Evolutionary conservation across 306 rosid genomes (phyloP).

Genomic region (Benincasa hispida): DNA sequence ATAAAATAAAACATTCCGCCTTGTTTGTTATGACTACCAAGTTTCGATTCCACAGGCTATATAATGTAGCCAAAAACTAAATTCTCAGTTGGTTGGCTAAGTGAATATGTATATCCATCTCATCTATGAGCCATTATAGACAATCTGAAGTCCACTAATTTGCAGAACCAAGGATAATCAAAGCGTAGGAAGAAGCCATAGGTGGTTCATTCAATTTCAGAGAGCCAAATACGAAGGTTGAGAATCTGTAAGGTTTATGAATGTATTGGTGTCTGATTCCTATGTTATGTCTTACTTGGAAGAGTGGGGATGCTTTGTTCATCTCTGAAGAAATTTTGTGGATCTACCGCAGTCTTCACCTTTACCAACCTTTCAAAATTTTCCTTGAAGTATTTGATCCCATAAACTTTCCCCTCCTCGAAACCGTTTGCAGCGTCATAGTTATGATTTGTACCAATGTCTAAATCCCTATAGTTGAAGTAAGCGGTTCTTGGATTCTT

Average conservation of each 20-base stretch:
- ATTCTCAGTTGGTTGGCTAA: background rate
- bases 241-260: background rate
- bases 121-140: background rate
- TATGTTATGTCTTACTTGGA: background rate
- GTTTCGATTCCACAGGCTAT: background rate
- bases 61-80: background rate
- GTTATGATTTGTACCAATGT: background rate
- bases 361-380: slow-evolving; percentile 9
- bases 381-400: slow-evolving; percentile 11
- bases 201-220: background rate
- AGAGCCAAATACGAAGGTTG: background rate
- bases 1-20: background rate
- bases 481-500: too few relatives aligned
- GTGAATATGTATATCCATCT: background rate
- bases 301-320: slow-evolving; percentile 15
- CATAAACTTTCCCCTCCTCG: slow-evolving; percentile 27
- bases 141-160: background rate
- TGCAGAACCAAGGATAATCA: background rate
- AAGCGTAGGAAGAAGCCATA: background rate
- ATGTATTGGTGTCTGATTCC: background rate
- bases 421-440: background rate
- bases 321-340: slow-evolving; percentile 12
- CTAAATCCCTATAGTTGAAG: too few relatives aligned
- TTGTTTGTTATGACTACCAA: background rate
- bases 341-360: slow-evolving; percentile 13